Percentiles rank a stretch among this genome's conserved stretches.
These are phyloP conservation scores for Actinomortierella wolfii DNA, from an alignment of 371 early-diverging fungal species.

Conservation along the genomic window DNA sequence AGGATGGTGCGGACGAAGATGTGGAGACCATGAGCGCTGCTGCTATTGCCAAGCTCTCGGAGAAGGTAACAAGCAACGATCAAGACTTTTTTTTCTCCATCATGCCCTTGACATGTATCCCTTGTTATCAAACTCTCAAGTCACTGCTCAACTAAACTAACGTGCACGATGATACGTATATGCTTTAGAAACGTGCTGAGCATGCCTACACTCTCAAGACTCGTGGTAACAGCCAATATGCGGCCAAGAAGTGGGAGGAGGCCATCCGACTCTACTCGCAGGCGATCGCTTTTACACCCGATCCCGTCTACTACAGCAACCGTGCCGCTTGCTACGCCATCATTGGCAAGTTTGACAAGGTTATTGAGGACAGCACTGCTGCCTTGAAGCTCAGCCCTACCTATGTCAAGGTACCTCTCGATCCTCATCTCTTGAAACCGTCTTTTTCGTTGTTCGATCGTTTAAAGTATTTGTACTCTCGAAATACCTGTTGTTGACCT, in stretches of 20 bases:
- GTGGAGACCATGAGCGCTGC: constrained; percentile 60
- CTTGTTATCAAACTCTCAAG: no score
- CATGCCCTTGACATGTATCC: not conserved
- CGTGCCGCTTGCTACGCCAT: constrained; percentile 92
- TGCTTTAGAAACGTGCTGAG: constrained; percentile 62
- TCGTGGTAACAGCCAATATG: constrained; percentile 88
- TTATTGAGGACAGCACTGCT: constrained; percentile 73
- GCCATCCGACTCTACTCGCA: constrained; percentile 88
- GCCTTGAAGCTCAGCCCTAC: constrained; percentile 79
- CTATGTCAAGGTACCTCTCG: constrained; percentile 71
- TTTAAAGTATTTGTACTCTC: no score
- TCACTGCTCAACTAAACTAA: no score
- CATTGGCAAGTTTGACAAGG: constrained; percentile 70
- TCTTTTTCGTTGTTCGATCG: no score
- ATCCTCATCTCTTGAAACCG: constrained; percentile 17
- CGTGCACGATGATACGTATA: no score
- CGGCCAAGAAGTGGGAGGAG: constrained; percentile 78
- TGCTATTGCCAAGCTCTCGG: constrained; percentile 60
- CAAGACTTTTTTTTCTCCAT: not conserved
- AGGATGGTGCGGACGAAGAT: constrained; percentile 36
- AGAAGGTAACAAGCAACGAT: constrained; percentile 48
- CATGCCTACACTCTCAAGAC: constrained; percentile 79
- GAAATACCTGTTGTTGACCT: no score
- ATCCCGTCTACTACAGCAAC: constrained; percentile 92
- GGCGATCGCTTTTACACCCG: constrained; percentile 79